Evolutionary conservation across 306 rosid genomes (phyloP), one percentile per base, ranked within the genome.

Genomic region (Lathyrus sativus): DNA sequence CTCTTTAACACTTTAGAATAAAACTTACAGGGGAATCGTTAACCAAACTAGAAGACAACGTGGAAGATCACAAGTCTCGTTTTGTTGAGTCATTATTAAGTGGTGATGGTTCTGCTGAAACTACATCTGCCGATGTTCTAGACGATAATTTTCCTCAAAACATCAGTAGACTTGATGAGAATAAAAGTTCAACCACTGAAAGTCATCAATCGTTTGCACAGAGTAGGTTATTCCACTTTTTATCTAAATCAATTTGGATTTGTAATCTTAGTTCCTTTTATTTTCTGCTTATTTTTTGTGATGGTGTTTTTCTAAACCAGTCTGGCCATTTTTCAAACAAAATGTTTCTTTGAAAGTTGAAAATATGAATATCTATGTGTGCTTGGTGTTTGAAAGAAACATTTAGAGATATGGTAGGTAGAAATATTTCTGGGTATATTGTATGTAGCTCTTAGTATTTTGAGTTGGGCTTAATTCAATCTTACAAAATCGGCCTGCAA

Each of bases 81-180:
- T 92, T 92, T 72, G 96, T 92, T 79, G 88, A 86, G 78, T 90
- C 96, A 6, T 78, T 92, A 70, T 81, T 92, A 64, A 81, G 74
- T 54, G 84, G 76, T n/a, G 79, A 76, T 75, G 78, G 72, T 60
- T 77, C 87, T 77, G 67, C 78, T 51, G 85, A 73, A 60, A 68
- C 68, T 42, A 71, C 78, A 42, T 67, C 83, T 71, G 82, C 73
- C 66, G 82, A 83, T 45, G 76, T 70, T 67, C 45, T 35, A 67
- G 75, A 65, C 66, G 24, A 67, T 58, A 55, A 48, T 58, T 49
- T 43, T 76, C 76, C 68, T 26, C 79, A 85, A 70, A 58, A 75
- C 67, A 41, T 65, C 70, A 80, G 62, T 49, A 76, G 44, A 77
- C 74, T 43, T 65, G 62, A 73, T 54, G 79, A 81, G 70, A 79